phyloP scores from a whole-genome alignment of 2,329 filamentous ascomycete species.

The Parafenestella ontariensis region DNA sequence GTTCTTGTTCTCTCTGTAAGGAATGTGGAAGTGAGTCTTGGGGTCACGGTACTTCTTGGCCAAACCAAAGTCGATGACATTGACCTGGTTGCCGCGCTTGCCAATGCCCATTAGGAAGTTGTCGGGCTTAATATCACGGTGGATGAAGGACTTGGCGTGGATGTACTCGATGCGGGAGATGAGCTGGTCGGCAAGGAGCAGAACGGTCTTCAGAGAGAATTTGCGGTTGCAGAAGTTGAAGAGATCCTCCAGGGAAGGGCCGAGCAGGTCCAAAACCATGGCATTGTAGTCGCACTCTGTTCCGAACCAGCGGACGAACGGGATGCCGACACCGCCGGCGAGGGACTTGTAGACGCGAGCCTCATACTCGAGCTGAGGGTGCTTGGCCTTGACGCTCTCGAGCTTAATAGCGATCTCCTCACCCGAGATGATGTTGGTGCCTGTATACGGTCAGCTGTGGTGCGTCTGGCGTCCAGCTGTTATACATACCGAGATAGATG shows the following conservation, averaged over 20 bases:
- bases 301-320: conserved; percentile 99
- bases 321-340: conserved; percentile 95
- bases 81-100: conserved; percentile 99
- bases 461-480: conserved; percentile 3
- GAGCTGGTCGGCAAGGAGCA: conserved; percentile 94
- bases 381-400: conserved; percentile 99
- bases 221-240: conserved; percentile 99
- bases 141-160: conserved; percentile 99
- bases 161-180: conserved; percentile 99
- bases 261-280: conserved; percentile 97
- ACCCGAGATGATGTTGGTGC: conserved; percentile 99
- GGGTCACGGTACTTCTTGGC: conserved; percentile 99
- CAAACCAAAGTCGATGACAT: conserved; percentile 98
- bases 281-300: conserved; percentile 99
- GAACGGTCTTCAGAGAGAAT: conserved; percentile 97
- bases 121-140: conserved; percentile 99
- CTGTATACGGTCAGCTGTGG: conserved; percentile 53
- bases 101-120: conserved; percentile 99
- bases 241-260: conserved; percentile 92
- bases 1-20: conserved; percentile 99
- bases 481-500: conserved; percentile 80
- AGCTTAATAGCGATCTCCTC: conserved; percentile 99
- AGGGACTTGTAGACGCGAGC: conserved; percentile 90
- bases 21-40: conserved; percentile 99
- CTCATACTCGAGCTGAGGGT: conserved; percentile 98